Conservation (phyloP, 2,329 filamentous ascomycete genomes). For the Aspergillus ibericus region DNA sequence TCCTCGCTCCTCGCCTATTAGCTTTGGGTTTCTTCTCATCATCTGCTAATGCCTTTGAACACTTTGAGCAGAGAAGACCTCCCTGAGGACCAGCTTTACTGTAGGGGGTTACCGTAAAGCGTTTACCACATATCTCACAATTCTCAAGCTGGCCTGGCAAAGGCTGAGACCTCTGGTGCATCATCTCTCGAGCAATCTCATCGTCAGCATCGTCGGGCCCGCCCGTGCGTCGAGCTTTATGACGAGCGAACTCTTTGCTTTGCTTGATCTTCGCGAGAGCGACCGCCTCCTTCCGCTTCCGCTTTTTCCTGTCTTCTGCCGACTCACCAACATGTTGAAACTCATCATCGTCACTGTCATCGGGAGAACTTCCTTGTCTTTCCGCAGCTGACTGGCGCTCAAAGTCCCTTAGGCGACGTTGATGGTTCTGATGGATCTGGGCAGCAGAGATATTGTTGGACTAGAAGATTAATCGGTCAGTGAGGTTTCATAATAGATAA, state of each 20-base stretch:
- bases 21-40: slow-evolving; percentile 59
- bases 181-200: slow-evolving; percentile 50
- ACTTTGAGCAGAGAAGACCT: slow-evolving; percentile 79
- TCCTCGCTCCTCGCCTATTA: slow-evolving; percentile 56
- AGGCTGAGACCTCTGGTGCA: slow-evolving; percentile 58
- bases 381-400: slow-evolving; percentile 39
- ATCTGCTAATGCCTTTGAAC: slow-evolving; percentile 71
- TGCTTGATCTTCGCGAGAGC: slow-evolving; percentile 49
- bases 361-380: slow-evolving; percentile 31
- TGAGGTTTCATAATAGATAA: not conserved
- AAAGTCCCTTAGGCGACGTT: slow-evolving; percentile 53
- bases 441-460: slow-evolving; percentile 67
- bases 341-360: slow-evolving; percentile 34
- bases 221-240: slow-evolving; percentile 43
- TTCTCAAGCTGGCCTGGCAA: slow-evolving; percentile 85
- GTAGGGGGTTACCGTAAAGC: slow-evolving; percentile 91
- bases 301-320: slow-evolving; percentile 52
- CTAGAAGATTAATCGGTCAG: slow-evolving; percentile 28
- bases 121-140: slow-evolving; percentile 79
- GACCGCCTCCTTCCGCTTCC: slow-evolving; percentile 55
- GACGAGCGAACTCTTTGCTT: slow-evolving; percentile 52
- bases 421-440: slow-evolving; percentile 62
- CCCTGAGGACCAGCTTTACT: slow-evolving; percentile 79
- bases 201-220: slow-evolving; percentile 50
- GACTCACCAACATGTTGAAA: slow-evolving; percentile 39